A percentile compares a stretch with the other conserved stretches of the same genome.
phyloP scores from a whole-genome alignment of 2,329 filamentous ascomycete species.

The Claviceps pazoutovae region DNA sequence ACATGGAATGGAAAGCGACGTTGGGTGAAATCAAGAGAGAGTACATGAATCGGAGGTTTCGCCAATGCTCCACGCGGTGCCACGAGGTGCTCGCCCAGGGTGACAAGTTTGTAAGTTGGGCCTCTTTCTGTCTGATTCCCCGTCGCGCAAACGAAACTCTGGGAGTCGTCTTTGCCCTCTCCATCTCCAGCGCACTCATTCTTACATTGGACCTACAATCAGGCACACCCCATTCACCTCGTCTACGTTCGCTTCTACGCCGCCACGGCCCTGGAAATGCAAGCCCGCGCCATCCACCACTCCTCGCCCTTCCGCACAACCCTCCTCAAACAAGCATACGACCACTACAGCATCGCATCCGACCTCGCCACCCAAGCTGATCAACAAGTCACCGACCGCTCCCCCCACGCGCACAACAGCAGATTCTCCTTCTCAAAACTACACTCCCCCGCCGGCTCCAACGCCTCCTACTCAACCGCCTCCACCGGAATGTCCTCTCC shows the following conservation, averaged over 20 bases:
- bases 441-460: constrained; percentile 32
- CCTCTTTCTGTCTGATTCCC: neutral
- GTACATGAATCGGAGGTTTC: constrained; percentile 35
- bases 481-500: constrained; percentile 34
- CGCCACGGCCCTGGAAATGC: constrained; percentile 44
- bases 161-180: neutral
- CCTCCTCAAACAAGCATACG: constrained; percentile 36
- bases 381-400: constrained; percentile 27
- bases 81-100: constrained; percentile 37
- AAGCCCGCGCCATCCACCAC: constrained; percentile 33
- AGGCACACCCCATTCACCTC: constrained; percentile 38
- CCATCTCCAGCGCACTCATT: neutral
- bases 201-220: constrained; percentile 5
- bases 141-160: too few species aligned
- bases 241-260: constrained; percentile 49
- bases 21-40: constrained; percentile 40
- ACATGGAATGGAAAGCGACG: constrained; percentile 35
- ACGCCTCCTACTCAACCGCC: constrained; percentile 29
- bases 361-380: constrained; percentile 30
- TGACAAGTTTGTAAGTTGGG: constrained; percentile 27
- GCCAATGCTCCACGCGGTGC: constrained; percentile 38
- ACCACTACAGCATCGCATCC: constrained; percentile 36
- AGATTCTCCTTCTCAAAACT: constrained; percentile 26
- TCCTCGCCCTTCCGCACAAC: constrained; percentile 31
- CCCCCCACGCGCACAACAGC: constrained; percentile 23